A percentile compares a stretch with the other conserved stretches of the same genome.
These are phyloP conservation scores for Glycine tomentella DNA, from an alignment of 306 rosid genomes.

Conservation along the genomic window DNA sequence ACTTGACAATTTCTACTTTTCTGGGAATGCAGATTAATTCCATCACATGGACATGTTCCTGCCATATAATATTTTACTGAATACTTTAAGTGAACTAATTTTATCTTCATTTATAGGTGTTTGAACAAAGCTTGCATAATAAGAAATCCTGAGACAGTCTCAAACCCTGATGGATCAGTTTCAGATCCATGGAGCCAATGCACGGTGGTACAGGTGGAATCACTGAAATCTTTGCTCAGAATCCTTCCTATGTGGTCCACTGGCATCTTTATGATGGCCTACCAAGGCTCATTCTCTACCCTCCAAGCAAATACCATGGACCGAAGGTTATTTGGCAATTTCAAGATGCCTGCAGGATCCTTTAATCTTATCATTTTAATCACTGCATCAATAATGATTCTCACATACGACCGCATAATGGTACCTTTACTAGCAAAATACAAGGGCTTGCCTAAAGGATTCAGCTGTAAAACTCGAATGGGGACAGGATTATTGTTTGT, in stretches of 20 bases:
- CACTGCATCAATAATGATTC: conserved; percentile 44
- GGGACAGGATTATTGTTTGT: conserved; percentile 44
- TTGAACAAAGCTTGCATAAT: conserved; percentile 69
- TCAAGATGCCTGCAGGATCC: conserved; percentile 61
- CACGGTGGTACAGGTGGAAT: conserved; percentile 63
- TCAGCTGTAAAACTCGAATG: conserved; percentile 42
- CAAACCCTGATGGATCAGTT: conserved; percentile 49
- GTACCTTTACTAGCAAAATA: conserved; percentile 52
- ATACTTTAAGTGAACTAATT: conserved; percentile 12
- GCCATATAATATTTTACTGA: not conserved
- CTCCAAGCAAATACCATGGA: conserved; percentile 53
- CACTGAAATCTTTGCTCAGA: conserved; percentile 52
- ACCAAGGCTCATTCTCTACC: conserved; percentile 37
- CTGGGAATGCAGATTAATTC: conserved; percentile 1
- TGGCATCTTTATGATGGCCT: conserved; percentile 44
- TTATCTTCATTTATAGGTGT: conserved; percentile 33
- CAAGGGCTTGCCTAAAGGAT: conserved; percentile 44
- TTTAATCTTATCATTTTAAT: conserved; percentile 43
- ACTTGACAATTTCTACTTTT: no score
- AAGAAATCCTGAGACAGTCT: conserved; percentile 33
- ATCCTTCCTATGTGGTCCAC: conserved; percentile 65
- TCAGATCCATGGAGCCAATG: conserved; percentile 61
- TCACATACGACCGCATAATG: conserved; percentile 29
- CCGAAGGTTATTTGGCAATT: conserved; percentile 42
- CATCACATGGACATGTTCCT: not conserved